phyloP scores from a whole-genome alignment of 176 grass and related monocot genomes.

The Neostapfia colusana region DNA sequence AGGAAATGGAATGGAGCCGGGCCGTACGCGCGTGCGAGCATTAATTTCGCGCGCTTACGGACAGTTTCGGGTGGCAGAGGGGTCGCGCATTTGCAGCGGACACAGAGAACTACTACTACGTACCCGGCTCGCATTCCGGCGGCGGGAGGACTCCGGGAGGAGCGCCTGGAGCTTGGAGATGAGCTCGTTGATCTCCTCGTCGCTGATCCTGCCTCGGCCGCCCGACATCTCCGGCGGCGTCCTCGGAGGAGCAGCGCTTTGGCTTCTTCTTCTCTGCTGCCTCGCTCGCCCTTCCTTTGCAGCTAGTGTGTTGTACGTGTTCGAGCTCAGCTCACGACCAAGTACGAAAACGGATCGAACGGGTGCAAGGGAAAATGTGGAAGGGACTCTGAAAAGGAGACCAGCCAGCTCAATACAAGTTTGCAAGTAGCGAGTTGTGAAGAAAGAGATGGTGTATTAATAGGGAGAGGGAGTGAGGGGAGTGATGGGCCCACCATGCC shows the following conservation, averaged over 20 bases:
- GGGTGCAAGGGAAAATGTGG: constrained; percentile 8
- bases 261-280: not conserved
- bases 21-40: not conserved
- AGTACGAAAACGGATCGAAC: constrained; percentile 22
- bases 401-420: not conserved
- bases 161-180: constrained; percentile 84
- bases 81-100: not conserved
- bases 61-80: no score
- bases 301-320: not conserved
- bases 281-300: not conserved
- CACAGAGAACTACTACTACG: not conserved
- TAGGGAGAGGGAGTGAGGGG: not conserved
- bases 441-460: constrained; percentile 43
- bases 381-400: constrained; percentile 22
- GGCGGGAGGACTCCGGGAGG: constrained; percentile 72
- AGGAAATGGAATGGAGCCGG: constrained; percentile 8
- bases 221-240: constrained; percentile 39
- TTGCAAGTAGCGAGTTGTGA: constrained; percentile 1
- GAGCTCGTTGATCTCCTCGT: constrained; percentile 97
- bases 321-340: constrained; percentile 6
- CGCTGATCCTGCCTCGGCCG: constrained; percentile 69
- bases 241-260: not conserved
- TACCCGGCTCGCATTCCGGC: constrained; percentile 63
- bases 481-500: not conserved
- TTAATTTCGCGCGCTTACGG: not conserved